Base-by-base conservation (phyloP, 2,329 filamentous ascomycete species). In the Stylonectria norvegica region DNA sequence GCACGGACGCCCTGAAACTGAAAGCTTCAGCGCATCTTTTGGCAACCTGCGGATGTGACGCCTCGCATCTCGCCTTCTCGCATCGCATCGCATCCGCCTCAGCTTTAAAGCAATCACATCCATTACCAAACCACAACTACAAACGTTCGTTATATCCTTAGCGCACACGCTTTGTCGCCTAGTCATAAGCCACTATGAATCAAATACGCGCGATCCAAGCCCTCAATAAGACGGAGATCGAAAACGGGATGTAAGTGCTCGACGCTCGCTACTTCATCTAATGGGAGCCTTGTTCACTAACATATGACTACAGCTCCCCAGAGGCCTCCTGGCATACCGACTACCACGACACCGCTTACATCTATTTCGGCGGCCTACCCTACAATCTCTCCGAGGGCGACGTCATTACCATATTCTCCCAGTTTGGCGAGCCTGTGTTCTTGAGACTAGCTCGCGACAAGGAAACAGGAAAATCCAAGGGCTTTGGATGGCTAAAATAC, bases 401-500 rank as follows among this genome's bases (percentile, higher is more conserved):
- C 66, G 78, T 98, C 48, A 81, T 97, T 52, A 90, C 90, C 9
- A 94, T 98, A 45, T 98, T 97, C 72, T 95, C 89, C 5, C 93
- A 98, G 64, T 98, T 85, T 61, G 93, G 93, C 55, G 91, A 97
- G 61, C 94, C 94, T 2, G 87, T 90, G 3, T 94, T 91, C 67
- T 76, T 98, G 43, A 94, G 96, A 57, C 79, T 98, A 10, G 83
- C 85, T 34, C 88, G 93, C 58, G 93, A 98, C 73, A 93, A 93
- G 61, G 94, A 97, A 62, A 94, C 90, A 0, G 93, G 93, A 47
- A 96, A 95, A 67, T 94, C 87, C 47, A 86, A 85, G 52, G 93
- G 93, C 1, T 98, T 97, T 61, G 89, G 86, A 3, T 98, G 94
- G 76, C 76, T 98, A 43, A 98, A 98, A 62, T 98, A 97, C 66